These are phyloP conservation scores for Biscutella laevigata DNA, from an alignment of 441 rosid genomes.

Conservation along the genomic window DNA sequence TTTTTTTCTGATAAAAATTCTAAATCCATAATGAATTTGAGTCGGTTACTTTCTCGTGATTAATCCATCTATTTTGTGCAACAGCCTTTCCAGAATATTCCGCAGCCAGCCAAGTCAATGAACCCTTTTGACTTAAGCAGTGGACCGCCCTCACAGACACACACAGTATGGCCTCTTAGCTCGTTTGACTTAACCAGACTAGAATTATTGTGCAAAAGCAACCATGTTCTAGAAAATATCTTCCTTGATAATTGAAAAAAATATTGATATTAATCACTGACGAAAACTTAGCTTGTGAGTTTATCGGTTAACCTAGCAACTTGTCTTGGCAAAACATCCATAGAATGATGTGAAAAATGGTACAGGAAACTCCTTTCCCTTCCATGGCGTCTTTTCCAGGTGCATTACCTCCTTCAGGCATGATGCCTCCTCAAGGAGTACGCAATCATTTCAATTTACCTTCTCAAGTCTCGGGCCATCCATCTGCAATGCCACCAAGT, in stretches of 20 bases:
- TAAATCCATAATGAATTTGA: conserved; percentile 6
- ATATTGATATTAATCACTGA: not conserved
- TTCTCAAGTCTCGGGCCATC: conserved; percentile 31
- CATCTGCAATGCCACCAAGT: conserved; percentile 28
- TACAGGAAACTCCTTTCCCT: conserved; percentile 52
- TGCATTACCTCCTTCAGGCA: conserved; percentile 40
- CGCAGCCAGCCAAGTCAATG: conserved; percentile 44
- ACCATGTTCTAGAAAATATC: not conserved
- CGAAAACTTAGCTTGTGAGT: not conserved
- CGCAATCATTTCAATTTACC: conserved; percentile 42
- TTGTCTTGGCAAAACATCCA: not conserved
- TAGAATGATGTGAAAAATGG: not conserved
- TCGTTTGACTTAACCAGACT: conserved; percentile 7
- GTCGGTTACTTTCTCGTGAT: not conserved
- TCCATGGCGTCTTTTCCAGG: conserved; percentile 61
- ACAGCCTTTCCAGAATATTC: conserved; percentile 54
- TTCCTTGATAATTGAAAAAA: not conserved
- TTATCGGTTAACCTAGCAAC: not conserved
- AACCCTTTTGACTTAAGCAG: conserved; percentile 75
- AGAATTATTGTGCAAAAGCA: not conserved
- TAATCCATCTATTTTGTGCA: conserved; percentile 17
- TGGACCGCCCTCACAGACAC: conserved; percentile 44
- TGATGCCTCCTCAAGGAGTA: conserved; percentile 48
- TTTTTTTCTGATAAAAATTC: conserved; percentile 3
- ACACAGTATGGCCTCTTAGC: conserved; percentile 38